phyloP scores from a whole-genome alignment of 2,329 filamentous ascomycete genomes.

The Fusarium continuum region DNA sequence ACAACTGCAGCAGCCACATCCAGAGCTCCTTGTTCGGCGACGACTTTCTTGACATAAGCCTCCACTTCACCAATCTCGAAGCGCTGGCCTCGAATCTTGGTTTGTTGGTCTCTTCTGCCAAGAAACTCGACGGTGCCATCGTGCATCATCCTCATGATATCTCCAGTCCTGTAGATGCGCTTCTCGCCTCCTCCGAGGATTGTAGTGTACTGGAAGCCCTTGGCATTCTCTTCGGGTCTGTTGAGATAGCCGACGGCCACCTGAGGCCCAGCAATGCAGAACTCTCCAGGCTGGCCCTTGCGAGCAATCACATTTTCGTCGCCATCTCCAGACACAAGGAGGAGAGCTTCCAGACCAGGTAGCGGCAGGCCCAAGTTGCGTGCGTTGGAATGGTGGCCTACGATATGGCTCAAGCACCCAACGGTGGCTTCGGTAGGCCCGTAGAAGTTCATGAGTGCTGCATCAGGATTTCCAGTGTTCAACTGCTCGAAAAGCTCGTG shows the following conservation, averaged over 20 bases:
- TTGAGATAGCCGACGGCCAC: slow-evolving; percentile 21
- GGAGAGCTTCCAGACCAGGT: neutral
- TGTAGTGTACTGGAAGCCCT: neutral
- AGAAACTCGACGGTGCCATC: slow-evolving; percentile 18
- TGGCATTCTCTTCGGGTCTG: slow-evolving; percentile 8
- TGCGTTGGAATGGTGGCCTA: slow-evolving; percentile 10
- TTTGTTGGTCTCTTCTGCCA: slow-evolving; percentile 14
- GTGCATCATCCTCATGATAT: slow-evolving; percentile 32
- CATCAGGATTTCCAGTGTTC: neutral
- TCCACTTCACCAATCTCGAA: slow-evolving; percentile 20
- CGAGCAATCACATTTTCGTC: neutral
- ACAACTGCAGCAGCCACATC: slow-evolving; percentile 26
- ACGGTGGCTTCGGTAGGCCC: slow-evolving; percentile 23
- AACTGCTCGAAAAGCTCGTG: slow-evolving; percentile 7
- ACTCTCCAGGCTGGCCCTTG: slow-evolving; percentile 9
- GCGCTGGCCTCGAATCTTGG: slow-evolving; percentile 25
- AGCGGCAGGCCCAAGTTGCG: slow-evolving; percentile 21
- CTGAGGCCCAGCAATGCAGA: slow-evolving; percentile 21
- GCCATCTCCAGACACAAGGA: neutral
- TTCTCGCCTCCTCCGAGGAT: neutral
- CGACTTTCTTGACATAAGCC: slow-evolving; percentile 3
- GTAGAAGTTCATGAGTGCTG: slow-evolving; percentile 23
- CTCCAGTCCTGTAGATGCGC: slow-evolving; percentile 17
- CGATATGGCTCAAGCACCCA: slow-evolving; percentile 13
- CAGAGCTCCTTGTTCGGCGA: neutral